A percentile compares a stretch with the other conserved stretches of the same genome.
These are phyloP conservation scores for Eucalyptus viminalis DNA, from an alignment of 345 rosid genomes.

Conservation along the genomic window DNA sequence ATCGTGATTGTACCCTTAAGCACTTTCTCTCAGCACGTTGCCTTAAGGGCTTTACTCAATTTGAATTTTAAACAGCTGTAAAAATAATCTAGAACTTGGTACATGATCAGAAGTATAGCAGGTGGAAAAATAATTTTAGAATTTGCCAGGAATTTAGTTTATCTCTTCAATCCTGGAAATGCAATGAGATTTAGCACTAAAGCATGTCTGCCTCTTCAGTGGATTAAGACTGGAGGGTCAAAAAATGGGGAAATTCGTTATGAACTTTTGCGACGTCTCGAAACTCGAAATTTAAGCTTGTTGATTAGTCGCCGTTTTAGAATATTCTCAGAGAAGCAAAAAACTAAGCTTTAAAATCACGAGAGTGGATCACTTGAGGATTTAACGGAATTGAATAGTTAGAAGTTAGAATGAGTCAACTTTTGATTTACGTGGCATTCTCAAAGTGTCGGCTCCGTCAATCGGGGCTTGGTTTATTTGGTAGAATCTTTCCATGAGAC, in stretches of 20 bases:
- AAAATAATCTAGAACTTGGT: background rate
- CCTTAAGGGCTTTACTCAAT: background rate
- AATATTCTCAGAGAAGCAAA: background rate
- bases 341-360: background rate
- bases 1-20: background rate
- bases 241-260: background rate
- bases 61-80: background rate
- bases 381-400: background rate
- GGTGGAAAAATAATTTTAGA: background rate
- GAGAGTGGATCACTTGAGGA: background rate
- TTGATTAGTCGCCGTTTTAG: background rate
- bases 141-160: background rate
- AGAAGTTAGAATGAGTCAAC: background rate
- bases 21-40: background rate
- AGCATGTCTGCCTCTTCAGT: background rate
- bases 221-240: background rate
- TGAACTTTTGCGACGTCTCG: no score
- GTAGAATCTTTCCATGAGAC: background rate
- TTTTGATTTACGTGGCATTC: background rate
- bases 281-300: background rate
- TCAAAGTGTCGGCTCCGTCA: background rate
- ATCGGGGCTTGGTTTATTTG: background rate
- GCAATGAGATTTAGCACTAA: background rate
- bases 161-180: background rate
- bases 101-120: background rate